A percentile compares a stretch with the other conserved stretches of the same genome.
Evolutionary conservation across 306 rosid genomes (phyloP).

Genomic region (Citrullus amarus): DNA sequence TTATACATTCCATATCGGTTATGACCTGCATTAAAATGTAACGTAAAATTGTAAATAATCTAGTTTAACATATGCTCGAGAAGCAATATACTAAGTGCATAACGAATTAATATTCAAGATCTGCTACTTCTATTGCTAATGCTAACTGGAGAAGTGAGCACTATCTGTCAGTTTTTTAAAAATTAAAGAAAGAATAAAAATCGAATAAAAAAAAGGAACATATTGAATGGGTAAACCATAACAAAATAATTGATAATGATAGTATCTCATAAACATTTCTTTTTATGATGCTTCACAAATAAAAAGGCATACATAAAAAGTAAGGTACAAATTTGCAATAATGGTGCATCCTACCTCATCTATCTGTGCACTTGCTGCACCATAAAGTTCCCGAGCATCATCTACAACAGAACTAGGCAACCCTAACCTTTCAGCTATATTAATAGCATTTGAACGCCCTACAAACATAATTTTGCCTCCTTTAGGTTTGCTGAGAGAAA

Average conservation of each 20-base stretch:
- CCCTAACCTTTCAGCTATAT: conserved; percentile 84
- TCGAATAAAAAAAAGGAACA: background rate
- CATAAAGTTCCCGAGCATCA: conserved; percentile 65
- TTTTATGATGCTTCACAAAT: background rate
- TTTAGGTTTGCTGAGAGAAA: background rate
- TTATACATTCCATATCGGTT: conserved; percentile 69
- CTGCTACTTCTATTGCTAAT: background rate
- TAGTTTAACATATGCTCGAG: background rate
- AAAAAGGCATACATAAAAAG: background rate
- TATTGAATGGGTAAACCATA: background rate
- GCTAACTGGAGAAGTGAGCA: background rate
- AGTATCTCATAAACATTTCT: background rate
- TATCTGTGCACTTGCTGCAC: conserved; percentile 88
- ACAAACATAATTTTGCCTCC: conserved; percentile 8
- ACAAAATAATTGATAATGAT: background rate
- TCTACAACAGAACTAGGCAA: conserved; percentile 52
- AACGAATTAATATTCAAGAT: background rate
- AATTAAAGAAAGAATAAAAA: background rate
- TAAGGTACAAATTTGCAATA: background rate
- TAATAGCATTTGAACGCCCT: conserved; percentile 95
- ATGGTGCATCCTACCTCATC: conserved; percentile 49
- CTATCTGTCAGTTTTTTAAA: background rate
- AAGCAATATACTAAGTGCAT: background rate
- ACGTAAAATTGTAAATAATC: background rate
- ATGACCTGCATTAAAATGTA: conserved; percentile 51